A percentile compares a stretch with the other conserved stretches of the same genome.
These are phyloP conservation scores for Suillus tomentosus DNA, from an alignment of 768 basidiomycete genomes.

Conservation along the genomic window DNA sequence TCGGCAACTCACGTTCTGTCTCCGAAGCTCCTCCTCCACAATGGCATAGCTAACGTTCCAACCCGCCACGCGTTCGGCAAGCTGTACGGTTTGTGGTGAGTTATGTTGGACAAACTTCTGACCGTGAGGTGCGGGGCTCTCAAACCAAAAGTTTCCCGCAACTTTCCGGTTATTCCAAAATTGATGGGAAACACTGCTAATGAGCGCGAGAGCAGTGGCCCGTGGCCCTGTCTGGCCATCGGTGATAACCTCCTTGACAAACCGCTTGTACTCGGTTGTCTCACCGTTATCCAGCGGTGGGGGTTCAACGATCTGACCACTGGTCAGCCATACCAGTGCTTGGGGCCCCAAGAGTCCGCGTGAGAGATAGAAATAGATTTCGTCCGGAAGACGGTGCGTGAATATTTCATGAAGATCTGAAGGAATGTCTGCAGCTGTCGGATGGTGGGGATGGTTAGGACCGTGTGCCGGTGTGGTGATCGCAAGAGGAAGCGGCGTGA, in stretches of 20 bases:
- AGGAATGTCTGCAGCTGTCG: slow-evolving; percentile 88
- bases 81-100: slow-evolving; percentile 76
- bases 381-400: slow-evolving; percentile 91
- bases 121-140: slow-evolving; percentile 47
- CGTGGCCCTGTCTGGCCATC: slow-evolving; percentile 94
- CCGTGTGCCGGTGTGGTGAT: slow-evolving; percentile 53
- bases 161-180: slow-evolving; percentile 85
- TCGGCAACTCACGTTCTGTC: slow-evolving; percentile 82
- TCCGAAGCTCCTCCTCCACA: slow-evolving; percentile 91
- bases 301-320: slow-evolving; percentile 80
- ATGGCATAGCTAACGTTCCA: slow-evolving; percentile 88
- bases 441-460: slow-evolving; percentile 60
- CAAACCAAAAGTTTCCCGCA: slow-evolving; percentile 75
- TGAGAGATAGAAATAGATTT: slow-evolving; percentile 95
- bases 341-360: slow-evolving; percentile 88
- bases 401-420: slow-evolving; percentile 92
- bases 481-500: slow-evolving; percentile 79
- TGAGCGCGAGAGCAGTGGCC: slow-evolving; percentile 85
- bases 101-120: slow-evolving; percentile 71
- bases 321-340: slow-evolving; percentile 92
- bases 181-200: slow-evolving; percentile 75
- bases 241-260: slow-evolving; percentile 94
- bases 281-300: slow-evolving; percentile 95
- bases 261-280: slow-evolving; percentile 91
- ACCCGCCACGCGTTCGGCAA: slow-evolving; percentile 82